Percentiles rank a stretch among this genome's conserved stretches.
Conservation (phyloP, 306 rosid species). For the Macrotyloma uniflorum region DNA sequence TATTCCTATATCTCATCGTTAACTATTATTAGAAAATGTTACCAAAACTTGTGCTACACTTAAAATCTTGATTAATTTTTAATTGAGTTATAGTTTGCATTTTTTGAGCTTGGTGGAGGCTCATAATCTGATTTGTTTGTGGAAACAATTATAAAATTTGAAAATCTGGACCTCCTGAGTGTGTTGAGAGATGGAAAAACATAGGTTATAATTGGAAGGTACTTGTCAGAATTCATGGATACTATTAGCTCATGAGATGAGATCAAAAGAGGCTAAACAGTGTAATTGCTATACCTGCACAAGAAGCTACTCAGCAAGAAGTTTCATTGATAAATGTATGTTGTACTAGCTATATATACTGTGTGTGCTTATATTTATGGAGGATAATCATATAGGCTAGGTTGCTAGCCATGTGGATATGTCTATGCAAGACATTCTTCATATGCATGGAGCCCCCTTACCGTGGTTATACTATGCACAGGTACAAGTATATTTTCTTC, state of each 20-base stretch:
- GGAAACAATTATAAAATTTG: not conserved
- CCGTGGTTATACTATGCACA: slow-evolving; percentile 19
- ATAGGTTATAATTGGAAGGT: slow-evolving; percentile 29
- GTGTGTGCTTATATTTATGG: slow-evolving; percentile 28
- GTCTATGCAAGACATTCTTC: slow-evolving; percentile 39
- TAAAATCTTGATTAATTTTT: slow-evolving; percentile 13
- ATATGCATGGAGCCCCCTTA: slow-evolving; percentile 30
- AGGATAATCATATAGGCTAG: slow-evolving; percentile 29
- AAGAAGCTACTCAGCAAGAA: slow-evolving; percentile 26
- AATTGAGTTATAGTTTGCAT: slow-evolving; percentile 22
- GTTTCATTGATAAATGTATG: slow-evolving; percentile 9
- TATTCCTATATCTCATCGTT: slow-evolving; percentile 3
- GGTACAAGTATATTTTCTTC: not conserved
- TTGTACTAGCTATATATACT: slow-evolving; percentile 36
- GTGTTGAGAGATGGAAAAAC: slow-evolving; percentile 18
- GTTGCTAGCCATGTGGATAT: slow-evolving; percentile 50
- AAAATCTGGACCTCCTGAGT: slow-evolving; percentile 4
- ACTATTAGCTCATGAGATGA: slow-evolving; percentile 25
- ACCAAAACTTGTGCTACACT: slow-evolving; percentile 26
- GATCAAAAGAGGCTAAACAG: slow-evolving; percentile 21
- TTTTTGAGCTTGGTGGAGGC: slow-evolving; percentile 31
- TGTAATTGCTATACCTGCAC: slow-evolving; percentile 12
- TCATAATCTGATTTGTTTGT: slow-evolving; percentile 2
- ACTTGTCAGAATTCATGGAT: slow-evolving; percentile 21
- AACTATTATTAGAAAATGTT: slow-evolving; percentile 26